A percentile compares a stretch with the other conserved stretches of the same genome.
These are phyloP conservation scores for Beauveria caledonica DNA, from an alignment of 2,329 filamentous ascomycete genomes.

Conservation along the genomic window DNA sequence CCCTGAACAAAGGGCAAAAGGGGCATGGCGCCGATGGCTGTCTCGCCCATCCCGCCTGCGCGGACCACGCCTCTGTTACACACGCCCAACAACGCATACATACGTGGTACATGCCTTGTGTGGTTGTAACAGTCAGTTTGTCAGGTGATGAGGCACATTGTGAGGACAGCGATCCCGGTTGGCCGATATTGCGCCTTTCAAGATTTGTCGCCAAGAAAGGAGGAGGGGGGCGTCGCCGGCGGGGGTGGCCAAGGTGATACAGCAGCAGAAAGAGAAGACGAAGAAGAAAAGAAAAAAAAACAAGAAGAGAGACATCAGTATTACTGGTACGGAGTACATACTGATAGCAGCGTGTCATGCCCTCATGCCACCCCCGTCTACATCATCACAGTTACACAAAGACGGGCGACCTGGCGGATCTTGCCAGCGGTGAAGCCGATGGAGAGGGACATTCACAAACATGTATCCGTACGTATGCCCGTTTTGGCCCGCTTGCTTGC, in stretches of 20 bases:
- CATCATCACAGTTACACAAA: slow-evolving; percentile 1
- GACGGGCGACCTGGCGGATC: not conserved
- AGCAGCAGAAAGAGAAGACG: not conserved
- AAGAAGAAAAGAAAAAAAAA: not conserved
- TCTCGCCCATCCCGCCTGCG: not conserved
- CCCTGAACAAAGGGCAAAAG: not conserved
- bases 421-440: not conserved
- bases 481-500: not conserved
- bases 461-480: too few relatives aligned
- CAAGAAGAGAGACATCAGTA: not conserved
- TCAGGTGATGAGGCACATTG: not conserved
- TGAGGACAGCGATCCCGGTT: not conserved
- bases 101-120: not conserved
- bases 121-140: not conserved
- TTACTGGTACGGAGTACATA: not conserved
- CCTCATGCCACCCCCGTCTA: not conserved
- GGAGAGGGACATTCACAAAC: not conserved
- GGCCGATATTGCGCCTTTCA: not conserved
- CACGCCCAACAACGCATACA: not conserved
- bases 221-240: too few relatives aligned
- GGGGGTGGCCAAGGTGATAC: not conserved
- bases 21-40: not conserved
- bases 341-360: not conserved
- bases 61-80: not conserved
- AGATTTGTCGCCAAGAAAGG: not conserved